Evolutionary conservation across 2,329 filamentous ascomycete species (phyloP).

Genomic region (Teratosphaeriaceae sp.): DNA sequence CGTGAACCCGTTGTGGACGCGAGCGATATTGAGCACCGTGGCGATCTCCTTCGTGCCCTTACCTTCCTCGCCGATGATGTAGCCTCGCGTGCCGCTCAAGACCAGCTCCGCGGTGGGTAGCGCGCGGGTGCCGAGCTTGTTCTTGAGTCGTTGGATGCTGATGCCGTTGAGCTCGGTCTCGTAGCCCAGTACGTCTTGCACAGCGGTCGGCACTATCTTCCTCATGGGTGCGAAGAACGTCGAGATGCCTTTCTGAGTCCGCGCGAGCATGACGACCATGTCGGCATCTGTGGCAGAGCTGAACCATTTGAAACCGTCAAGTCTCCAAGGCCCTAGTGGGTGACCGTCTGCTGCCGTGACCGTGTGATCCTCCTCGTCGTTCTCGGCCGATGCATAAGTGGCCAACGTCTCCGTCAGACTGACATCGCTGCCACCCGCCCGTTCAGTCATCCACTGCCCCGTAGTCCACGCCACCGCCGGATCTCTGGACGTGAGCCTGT

Average conservation of each 20-base stretch:
- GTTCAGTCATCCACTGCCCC: constrained; percentile 73
- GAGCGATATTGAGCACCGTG: constrained; percentile 61
- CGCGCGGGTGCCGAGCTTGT: constrained; percentile 63
- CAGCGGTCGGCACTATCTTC: constrained; percentile 30
- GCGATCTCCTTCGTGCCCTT: constrained; percentile 62
- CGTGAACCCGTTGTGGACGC: constrained; percentile 51
- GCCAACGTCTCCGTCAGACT: constrained; percentile 57
- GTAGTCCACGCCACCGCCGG: constrained; percentile 58
- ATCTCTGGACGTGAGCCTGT: constrained; percentile 49
- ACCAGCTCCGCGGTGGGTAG: constrained; percentile 69
- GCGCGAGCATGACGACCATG: constrained; percentile 59
- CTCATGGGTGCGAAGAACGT: constrained; percentile 59
- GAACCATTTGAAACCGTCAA: constrained; percentile 68
- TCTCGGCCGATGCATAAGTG: background rate
- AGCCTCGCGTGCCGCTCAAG: constrained; percentile 31
- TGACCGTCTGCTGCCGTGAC: constrained; percentile 11
- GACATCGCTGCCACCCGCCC: constrained; percentile 63
- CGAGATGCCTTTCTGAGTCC: constrained; percentile 49
- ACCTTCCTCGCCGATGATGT: constrained; percentile 61
- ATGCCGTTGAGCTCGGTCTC: constrained; percentile 51
- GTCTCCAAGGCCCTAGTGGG: constrained; percentile 38
- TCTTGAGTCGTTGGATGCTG: constrained; percentile 61
- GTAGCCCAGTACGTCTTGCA: constrained; percentile 40
- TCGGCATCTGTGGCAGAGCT: constrained; percentile 59
- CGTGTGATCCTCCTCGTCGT: background rate